A percentile compares a stretch with the other conserved stretches of the same genome.
Conservation (phyloP, 1,139 yeast genomes). For the Taphrina deformans region DNA sequence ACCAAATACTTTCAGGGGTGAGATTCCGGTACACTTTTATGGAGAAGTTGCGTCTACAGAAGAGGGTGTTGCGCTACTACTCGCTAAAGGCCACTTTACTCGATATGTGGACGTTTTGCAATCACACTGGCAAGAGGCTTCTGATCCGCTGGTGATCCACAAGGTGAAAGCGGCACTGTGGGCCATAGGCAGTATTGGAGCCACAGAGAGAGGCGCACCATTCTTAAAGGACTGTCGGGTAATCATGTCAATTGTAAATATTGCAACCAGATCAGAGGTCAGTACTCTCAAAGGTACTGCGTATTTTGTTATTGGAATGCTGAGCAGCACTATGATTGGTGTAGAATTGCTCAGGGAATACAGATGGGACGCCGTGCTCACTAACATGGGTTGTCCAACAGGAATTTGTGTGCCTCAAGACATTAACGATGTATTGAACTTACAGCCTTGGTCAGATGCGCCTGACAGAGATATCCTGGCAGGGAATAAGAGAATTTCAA, state of each 20-base stretch:
- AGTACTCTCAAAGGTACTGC: conserved; percentile 63
- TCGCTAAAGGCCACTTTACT: conserved; percentile 53
- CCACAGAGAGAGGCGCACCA: conserved; percentile 47
- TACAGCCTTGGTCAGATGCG: conserved; percentile 18
- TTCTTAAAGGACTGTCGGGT: conserved; percentile 62
- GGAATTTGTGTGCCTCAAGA: conserved; percentile 50
- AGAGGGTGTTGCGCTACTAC: conserved; percentile 64
- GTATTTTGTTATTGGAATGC: conserved; percentile 72
- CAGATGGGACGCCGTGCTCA: conserved; percentile 68
- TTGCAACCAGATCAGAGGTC: conserved; percentile 57
- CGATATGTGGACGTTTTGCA: conserved; percentile 46
- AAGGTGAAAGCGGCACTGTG: conserved; percentile 74
- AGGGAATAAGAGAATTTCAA: conserved; percentile 23
- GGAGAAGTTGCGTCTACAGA: conserved; percentile 77
- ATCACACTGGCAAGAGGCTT: conserved; percentile 45
- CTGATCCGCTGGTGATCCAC: conserved; percentile 44
- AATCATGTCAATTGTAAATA: conserved; percentile 56
- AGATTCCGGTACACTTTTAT: conserved; percentile 68
- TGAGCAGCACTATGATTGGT: conserved; percentile 74
- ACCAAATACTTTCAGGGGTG: neutral
- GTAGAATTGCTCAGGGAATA: conserved; percentile 80
- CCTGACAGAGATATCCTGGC: neutral
- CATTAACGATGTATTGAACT: conserved; percentile 38
- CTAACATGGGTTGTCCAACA: conserved; percentile 55
- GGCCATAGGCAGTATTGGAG: conserved; percentile 83